Evolutionary conservation across 352 stramenopile species (phyloP).

Genomic region (Elongisporangium prolatum): DNA sequence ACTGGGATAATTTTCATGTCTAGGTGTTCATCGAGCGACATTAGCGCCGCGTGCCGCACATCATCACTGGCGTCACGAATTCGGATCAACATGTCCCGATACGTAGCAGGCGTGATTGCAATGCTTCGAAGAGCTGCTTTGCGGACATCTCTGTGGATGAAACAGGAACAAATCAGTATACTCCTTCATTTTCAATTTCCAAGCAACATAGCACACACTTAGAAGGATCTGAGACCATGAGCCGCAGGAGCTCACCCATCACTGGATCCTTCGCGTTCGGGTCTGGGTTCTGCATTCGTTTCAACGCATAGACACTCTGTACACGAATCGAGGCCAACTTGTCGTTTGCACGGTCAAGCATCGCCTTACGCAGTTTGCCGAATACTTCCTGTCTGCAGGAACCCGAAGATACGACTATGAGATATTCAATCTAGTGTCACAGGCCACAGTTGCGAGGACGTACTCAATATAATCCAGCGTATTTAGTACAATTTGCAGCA

Average conservation of each 20-base stretch:
- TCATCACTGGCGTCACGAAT: constrained; percentile 70
- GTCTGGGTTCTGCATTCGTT: constrained; percentile 45
- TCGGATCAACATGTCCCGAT: constrained; percentile 60
- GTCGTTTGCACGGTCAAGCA: constrained; percentile 55
- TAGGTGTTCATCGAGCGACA: constrained; percentile 38
- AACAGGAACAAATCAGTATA: background rate
- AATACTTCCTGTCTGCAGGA: constrained; percentile 28
- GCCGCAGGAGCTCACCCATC: constrained; percentile 36
- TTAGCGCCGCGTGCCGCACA: constrained; percentile 55
- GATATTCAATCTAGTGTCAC: background rate
- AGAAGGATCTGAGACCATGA: constrained; percentile 65
- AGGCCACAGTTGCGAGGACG: constrained; percentile 2
- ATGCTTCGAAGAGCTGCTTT: constrained; percentile 57
- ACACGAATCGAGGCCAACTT: constrained; percentile 58
- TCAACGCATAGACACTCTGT: constrained; percentile 56
- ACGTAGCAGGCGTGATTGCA: constrained; percentile 31
- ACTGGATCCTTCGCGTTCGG: constrained; percentile 32
- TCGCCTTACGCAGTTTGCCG: constrained; percentile 24
- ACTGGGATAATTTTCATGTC: constrained; percentile 53
- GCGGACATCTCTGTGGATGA: constrained; percentile 47
- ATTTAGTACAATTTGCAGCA: constrained; percentile 59
- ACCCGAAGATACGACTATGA: background rate
- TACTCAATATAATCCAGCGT: constrained; percentile 51
- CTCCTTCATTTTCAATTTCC: background rate
- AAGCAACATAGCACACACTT: constrained; percentile 35